These are phyloP conservation scores for Onygenales sp. DNA, from an alignment of 2,329 filamentous ascomycete genomes.

Conservation along the genomic window DNA sequence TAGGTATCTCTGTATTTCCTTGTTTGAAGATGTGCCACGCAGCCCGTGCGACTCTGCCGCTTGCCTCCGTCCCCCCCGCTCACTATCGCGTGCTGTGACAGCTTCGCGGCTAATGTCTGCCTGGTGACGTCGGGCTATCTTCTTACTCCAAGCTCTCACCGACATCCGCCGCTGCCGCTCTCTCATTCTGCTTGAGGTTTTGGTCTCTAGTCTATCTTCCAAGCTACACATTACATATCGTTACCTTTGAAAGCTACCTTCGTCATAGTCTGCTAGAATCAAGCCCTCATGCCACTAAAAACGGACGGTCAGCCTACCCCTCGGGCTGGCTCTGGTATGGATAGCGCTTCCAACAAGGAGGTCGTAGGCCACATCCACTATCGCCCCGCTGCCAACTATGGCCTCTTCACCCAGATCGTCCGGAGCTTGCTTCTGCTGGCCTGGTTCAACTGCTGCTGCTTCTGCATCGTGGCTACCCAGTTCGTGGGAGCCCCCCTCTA, in stretches of 20 bases:
- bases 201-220: not conserved
- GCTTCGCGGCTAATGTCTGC: too few species aligned
- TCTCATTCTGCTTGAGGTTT: too few species aligned
- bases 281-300: not conserved
- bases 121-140: too few species aligned
- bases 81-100: too few species aligned
- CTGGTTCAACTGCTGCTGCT: constrained; percentile 36
- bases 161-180: not conserved
- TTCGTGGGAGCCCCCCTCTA: constrained; percentile 53
- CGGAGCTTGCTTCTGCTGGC: constrained; percentile 35
- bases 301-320: not conserved
- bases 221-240: not conserved
- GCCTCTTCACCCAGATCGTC: constrained; percentile 34
- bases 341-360: constrained; percentile 9
- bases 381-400: constrained; percentile 35
- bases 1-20: too few species aligned
- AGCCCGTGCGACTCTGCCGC: too few species aligned
- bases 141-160: not conserved
- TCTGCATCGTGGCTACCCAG: constrained; percentile 45
- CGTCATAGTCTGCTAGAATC: too few species aligned
- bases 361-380: constrained; percentile 8
- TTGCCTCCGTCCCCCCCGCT: too few species aligned
- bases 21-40: too few species aligned
- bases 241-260: not conserved
- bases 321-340: not conserved